Evolutionary conservation across 1,284 basidiomycete genomes (phyloP), one percentile per base, ranked within the genome.

Genomic region (Trichosporon sp.): DNA sequence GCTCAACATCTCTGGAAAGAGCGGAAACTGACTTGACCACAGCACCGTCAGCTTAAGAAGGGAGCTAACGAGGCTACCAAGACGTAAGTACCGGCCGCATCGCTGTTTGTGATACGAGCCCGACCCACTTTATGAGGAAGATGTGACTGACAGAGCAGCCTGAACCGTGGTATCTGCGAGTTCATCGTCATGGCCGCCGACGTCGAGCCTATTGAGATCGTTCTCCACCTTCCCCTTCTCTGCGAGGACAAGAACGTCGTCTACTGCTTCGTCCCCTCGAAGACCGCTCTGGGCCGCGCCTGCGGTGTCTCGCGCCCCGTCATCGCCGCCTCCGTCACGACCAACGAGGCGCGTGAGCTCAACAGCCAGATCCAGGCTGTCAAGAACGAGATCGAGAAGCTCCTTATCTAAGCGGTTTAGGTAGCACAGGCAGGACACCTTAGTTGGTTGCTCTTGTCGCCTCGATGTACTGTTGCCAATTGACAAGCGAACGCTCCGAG

Each of bases 161-260:
- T 65, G 34, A 65, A 65, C 60, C 91, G 96, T 78, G 95, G 96
- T 83, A 95, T 98, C 74, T 91, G 94, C 73, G 96, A 99, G 83
- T 92, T 99, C 83, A 95, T 99, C 82, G 88, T 99, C 76, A 85
- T 99, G 82, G 96, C 96, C 65, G 96, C 94, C 67, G 93, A 96
- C 76, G 95, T 95, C 56, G 95, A 99, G 81, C 95, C 95, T 59
- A 87, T 99, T 75, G 95, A 99, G 81, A 99, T 99, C 79, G 84
- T 99, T 58, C 87, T 99, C 70, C 96, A 99, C 82, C 87, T 99
- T 29, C 96, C 96, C 52, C 85, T 99, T 61, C 85, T 99, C 49
- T 99, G 96, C 80, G 96, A 99, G 82, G 96, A 99, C 85, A 99
- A 99, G 92, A 96, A 96, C 83, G 94, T 97, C 56, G 91, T 91